Percentiles rank a stretch among this genome's conserved stretches.
These are phyloP conservation scores for Cadophora sp. DNA, from an alignment of 2,329 filamentous ascomycete species.

Conservation along the genomic window DNA sequence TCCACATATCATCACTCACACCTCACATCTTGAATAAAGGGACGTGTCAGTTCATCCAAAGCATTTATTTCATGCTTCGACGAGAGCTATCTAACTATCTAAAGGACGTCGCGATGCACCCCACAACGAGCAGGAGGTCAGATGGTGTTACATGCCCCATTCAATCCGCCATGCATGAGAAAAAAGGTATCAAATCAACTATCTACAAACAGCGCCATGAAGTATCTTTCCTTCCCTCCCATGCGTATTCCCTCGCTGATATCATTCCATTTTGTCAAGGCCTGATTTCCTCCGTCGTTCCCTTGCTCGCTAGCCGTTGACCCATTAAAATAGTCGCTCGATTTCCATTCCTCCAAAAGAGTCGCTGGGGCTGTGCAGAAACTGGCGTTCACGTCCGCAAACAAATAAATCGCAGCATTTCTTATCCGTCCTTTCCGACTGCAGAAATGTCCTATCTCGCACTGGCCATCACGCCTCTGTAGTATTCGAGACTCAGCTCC, in stretches of 20 bases:
- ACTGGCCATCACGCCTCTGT: slow-evolving; percentile 47
- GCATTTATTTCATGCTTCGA: slow-evolving; percentile 38
- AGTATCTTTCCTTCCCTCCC: background rate
- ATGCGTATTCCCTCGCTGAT: slow-evolving; percentile 1
- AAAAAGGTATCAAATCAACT: slow-evolving; percentile 27
- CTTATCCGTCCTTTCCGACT: background rate
- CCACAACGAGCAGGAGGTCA: background rate
- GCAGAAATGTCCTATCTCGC: slow-evolving; percentile 27
- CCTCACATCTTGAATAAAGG: background rate
- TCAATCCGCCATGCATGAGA: slow-evolving; percentile 19
- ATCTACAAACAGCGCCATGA: slow-evolving; percentile 24
- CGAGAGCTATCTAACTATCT: slow-evolving; percentile 34
- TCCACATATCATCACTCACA: background rate
- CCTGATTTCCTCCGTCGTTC: slow-evolving; percentile 21
- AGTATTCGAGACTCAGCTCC: slow-evolving; percentile 73
- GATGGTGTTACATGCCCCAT: background rate
- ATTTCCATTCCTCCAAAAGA: slow-evolving; percentile 9
- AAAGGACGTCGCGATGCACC: background rate
- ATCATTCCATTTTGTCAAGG: background rate
- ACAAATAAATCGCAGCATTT: background rate
- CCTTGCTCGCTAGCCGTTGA: slow-evolving; percentile 39
- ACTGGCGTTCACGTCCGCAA: background rate
- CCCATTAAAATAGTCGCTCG: background rate
- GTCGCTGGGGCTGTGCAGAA: slow-evolving; percentile 3
- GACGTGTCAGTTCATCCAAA: slow-evolving; percentile 25